These are phyloP conservation scores for Cordyceps javanica DNA, from an alignment of 2,329 filamentous ascomycete genomes.

Conservation along the genomic window DNA sequence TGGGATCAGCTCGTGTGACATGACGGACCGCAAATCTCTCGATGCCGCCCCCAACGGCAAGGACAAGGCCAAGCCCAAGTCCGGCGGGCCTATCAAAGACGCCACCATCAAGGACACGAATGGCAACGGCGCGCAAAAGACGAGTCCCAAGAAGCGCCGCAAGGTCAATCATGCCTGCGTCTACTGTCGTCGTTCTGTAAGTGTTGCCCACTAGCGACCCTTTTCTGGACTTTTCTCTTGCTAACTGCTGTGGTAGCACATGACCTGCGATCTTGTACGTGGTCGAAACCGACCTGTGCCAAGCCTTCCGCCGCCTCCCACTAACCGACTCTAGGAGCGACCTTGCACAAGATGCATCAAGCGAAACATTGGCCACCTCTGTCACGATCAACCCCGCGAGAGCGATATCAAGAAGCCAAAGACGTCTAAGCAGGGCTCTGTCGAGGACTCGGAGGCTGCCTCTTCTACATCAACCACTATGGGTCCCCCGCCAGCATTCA, in stretches of 20 bases:
- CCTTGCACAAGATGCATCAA: conserved; percentile 98
- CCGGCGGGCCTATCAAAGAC: conserved; percentile 16
- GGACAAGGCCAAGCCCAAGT: conserved; percentile 1
- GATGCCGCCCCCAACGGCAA: conserved; percentile 23
- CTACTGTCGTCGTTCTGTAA: conserved; percentile 86
- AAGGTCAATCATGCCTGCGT: conserved; percentile 89
- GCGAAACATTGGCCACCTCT: conserved; percentile 95
- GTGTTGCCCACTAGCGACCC: conserved; percentile 30
- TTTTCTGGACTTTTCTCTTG: conserved; percentile 11
- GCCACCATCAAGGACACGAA: conserved; percentile 25
- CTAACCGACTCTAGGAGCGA: conserved; percentile 60
- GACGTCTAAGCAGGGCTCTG: conserved; percentile 55
- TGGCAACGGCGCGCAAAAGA: conserved; percentile 24
- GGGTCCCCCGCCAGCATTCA: conserved; percentile 42
- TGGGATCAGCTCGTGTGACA: conserved; percentile 14
- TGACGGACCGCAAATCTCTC: conserved; percentile 26
- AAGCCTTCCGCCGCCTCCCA: conserved; percentile 12
- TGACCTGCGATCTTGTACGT: conserved; percentile 88
- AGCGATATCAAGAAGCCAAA: conserved; percentile 74
- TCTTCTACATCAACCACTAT: conserved; percentile 51
- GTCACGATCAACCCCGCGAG: conserved; percentile 95
- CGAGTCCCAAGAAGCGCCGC: conserved; percentile 75
- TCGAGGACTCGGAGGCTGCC: conserved; percentile 48
- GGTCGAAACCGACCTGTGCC: conserved; percentile 14
- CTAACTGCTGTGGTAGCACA: conserved; percentile 56